Percentiles rank a stretch among this genome's conserved stretches.
Conservation (phyloP, 345 rosid species). For the Bruguiera parviflora region DNA sequence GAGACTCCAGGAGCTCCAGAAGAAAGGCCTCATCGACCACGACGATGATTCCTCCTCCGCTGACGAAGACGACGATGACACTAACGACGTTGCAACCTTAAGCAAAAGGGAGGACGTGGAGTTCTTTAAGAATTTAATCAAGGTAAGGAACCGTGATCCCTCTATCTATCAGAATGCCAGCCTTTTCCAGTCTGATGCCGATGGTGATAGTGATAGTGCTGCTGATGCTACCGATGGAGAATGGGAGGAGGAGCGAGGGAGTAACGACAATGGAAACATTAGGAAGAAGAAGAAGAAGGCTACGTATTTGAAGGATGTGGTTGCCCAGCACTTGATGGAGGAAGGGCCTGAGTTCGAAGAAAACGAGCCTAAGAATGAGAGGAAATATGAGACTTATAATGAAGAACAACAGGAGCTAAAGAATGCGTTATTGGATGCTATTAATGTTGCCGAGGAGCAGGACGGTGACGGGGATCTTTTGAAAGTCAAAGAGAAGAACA, state of each 20-base stretch:
- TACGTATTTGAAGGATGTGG: slow-evolving; percentile 65
- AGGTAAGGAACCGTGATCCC: slow-evolving; percentile 55
- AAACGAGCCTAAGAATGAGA: slow-evolving; percentile 12
- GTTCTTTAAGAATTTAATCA: slow-evolving; percentile 44
- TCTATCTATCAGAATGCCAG: slow-evolving; percentile 34
- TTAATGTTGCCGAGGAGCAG: slow-evolving; percentile 26
- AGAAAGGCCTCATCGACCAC: slow-evolving; percentile 41
- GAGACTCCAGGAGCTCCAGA: slow-evolving; percentile 43
- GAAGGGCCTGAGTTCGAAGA: slow-evolving; percentile 60
- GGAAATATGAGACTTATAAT: slow-evolving; percentile 35
- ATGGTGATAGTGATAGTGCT: slow-evolving; percentile 10
- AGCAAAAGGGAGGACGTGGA: slow-evolving; percentile 31
- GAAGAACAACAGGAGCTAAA: slow-evolving; percentile 64
- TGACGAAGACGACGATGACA: slow-evolving; percentile 18
- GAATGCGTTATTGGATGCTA: slow-evolving; percentile 52
- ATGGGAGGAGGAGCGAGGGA: slow-evolving; percentile 9
- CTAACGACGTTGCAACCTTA: neutral
- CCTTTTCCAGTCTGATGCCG: slow-evolving; percentile 47
- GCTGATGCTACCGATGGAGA: slow-evolving; percentile 1
- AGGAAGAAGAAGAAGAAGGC: slow-evolving; percentile 15
- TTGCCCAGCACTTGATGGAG: slow-evolving; percentile 65
- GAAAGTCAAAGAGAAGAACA: slow-evolving; percentile 38
- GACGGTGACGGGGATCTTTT: slow-evolving; percentile 44
- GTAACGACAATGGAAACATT: slow-evolving; percentile 4
- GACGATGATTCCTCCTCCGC: slow-evolving; percentile 15